Percentiles rank a stretch among this genome's conserved stretches.
These are phyloP conservation scores for Venturiaceae sp. DNA, from an alignment of 2,329 filamentous ascomycete genomes.

Conservation along the genomic window DNA sequence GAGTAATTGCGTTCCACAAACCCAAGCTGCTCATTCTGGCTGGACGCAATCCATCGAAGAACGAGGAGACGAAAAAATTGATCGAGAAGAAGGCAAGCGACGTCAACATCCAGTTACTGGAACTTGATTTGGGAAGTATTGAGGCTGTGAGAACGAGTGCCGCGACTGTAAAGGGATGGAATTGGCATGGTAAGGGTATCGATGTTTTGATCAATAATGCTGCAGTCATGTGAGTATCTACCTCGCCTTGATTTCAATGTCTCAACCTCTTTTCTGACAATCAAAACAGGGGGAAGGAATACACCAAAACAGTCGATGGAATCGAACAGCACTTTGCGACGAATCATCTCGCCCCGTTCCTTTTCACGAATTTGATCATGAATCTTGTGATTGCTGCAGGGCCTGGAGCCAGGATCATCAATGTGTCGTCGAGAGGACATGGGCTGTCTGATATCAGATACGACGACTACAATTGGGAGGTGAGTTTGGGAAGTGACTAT, in stretches of 20 bases:
- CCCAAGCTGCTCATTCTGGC: slow-evolving; percentile 3
- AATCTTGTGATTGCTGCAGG: not conserved
- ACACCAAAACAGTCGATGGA: not conserved
- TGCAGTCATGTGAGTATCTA: slow-evolving; percentile 21
- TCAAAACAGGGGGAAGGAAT: slow-evolving; percentile 15
- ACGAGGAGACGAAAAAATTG: not conserved
- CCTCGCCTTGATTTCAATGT: too few species aligned
- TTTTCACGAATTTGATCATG: slow-evolving; percentile 17
- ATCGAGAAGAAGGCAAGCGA: not conserved
- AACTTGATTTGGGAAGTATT: slow-evolving; percentile 28
- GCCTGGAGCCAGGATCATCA: not conserved
- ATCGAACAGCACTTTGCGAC: slow-evolving; percentile 3
- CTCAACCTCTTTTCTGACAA: too few species aligned
- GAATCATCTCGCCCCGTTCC: slow-evolving; percentile 8
- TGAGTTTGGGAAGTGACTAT: too few species aligned
- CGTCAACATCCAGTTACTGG: not conserved
- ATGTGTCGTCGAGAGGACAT: not conserved
- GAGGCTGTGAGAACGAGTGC: slow-evolving; percentile 26
- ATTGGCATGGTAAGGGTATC: slow-evolving; percentile 21
- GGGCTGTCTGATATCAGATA: not conserved
- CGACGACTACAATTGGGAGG: slow-evolving; percentile 6
- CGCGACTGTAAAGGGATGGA: slow-evolving; percentile 19
- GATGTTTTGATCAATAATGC: slow-evolving; percentile 37
- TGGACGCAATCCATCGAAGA: not conserved
- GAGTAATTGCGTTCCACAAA: not conserved